Percentiles rank a stretch among this genome's conserved stretches.
Conservation (phyloP, 805 yeast genomes). For the Teunomyces stri region DNA sequence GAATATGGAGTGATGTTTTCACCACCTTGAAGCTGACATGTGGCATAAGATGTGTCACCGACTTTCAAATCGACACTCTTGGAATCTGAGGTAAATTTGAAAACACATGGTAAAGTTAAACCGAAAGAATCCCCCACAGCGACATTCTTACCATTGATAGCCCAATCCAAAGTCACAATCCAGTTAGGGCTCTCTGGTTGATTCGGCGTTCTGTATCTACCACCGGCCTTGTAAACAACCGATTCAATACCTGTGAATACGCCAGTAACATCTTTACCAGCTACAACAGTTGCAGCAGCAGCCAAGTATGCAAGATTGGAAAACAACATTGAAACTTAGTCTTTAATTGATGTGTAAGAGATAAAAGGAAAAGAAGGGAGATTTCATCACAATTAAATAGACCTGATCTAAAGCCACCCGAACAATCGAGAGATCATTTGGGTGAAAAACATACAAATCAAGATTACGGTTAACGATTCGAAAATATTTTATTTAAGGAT, state of each 20-base stretch:
- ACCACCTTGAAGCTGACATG: constrained; percentile 16
- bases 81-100: constrained; percentile 11
- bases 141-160: constrained; percentile 5
- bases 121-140: constrained; percentile 17
- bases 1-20: constrained; percentile 9
- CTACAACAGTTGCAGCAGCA: constrained; percentile 1
- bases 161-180: constrained; percentile 13
- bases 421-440: neutral
- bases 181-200: constrained; percentile 12
- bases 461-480: neutral
- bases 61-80: constrained; percentile 7
- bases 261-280: constrained; percentile 10
- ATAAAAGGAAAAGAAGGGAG: neutral
- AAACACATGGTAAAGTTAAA: constrained; percentile 14
- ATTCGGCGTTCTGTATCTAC: neutral
- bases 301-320: constrained; percentile 1
- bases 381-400: neutral
- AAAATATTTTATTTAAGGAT: neutral
- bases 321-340: neutral
- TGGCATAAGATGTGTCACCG: constrained; percentile 17
- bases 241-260: constrained; percentile 13
- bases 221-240: constrained; percentile 3
- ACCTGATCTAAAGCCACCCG: neutral
- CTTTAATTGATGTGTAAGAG: neutral
- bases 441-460: neutral